Percentiles rank a stretch among this genome's conserved stretches.
Conservation (phyloP, 108 stramenopile species). For the Schizochytrium sp. region DNA sequence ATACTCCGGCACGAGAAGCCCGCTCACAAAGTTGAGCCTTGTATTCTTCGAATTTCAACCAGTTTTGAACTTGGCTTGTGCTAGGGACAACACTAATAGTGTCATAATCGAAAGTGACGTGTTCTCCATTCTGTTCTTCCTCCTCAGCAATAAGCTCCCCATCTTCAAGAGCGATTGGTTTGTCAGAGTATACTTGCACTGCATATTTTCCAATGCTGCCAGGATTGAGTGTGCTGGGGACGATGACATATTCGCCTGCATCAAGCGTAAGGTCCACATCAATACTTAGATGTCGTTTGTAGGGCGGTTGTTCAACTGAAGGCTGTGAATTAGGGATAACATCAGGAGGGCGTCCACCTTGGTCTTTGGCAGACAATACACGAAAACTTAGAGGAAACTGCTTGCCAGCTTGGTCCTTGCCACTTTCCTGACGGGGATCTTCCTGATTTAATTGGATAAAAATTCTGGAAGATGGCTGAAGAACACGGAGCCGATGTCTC, state of each 20-base stretch:
- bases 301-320: background rate
- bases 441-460: conserved; percentile 18
- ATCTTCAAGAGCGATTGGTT: conserved; percentile 20
- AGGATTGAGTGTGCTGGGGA: background rate
- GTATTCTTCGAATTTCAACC: background rate
- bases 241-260: conserved; percentile 47
- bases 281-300: conserved; percentile 22
- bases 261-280: background rate
- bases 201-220: background rate
- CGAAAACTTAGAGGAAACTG: conserved; percentile 40
- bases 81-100: no score
- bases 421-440: background rate
- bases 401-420: background rate
- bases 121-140: background rate
- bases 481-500: conserved; percentile 40
- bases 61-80: background rate
- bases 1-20: background rate
- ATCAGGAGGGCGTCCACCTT: background rate
- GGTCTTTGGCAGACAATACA: background rate
- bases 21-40: background rate
- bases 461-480: conserved; percentile 9
- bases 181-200: conserved; percentile 6
- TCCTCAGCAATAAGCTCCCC: conserved; percentile 53
- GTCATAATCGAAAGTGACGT: background rate
- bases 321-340: background rate